Evolutionary conservation across 2,329 filamentous ascomycete species (phyloP).

Genomic region (Septoria petroselini): DNA sequence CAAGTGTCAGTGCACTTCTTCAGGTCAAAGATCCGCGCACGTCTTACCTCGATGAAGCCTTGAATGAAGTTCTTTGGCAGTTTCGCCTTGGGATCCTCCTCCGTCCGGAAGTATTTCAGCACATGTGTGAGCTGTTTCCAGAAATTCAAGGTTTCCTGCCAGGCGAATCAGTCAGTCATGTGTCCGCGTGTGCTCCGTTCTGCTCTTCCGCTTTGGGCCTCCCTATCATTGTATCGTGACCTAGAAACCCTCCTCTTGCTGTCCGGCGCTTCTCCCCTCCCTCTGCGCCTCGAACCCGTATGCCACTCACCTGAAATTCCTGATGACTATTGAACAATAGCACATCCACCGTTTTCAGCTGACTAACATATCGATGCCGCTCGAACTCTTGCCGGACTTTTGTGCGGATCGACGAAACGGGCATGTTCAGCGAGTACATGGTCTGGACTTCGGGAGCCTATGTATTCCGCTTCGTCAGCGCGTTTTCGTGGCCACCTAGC

Average conservation of each 20-base stretch:
- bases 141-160: conserved; percentile 94
- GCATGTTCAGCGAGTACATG: conserved; percentile 92
- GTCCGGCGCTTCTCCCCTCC: neutral
- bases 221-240: too few species aligned
- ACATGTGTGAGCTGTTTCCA: conserved; percentile 97
- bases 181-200: conserved; percentile 5
- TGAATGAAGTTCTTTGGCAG: conserved; percentile 88
- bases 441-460: conserved; percentile 95
- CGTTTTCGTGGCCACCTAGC: neutral
- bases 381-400: conserved; percentile 97
- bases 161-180: neutral
- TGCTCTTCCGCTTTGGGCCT: neutral
- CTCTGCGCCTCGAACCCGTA: too few species aligned
- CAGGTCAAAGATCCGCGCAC: neutral
- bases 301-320: conserved; percentile 76
- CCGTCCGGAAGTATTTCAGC: conserved; percentile 92
- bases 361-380: conserved; percentile 86
- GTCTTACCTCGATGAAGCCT: conserved; percentile 84
- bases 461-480: conserved; percentile 1
- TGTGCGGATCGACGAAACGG: conserved; percentile 81
- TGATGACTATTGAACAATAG: conserved; percentile 85
- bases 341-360: conserved; percentile 83
- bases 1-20: conserved; percentile 8
- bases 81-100: conserved; percentile 71
- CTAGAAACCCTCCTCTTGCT: conserved; percentile 1